Evolutionary conservation across 2,329 filamentous ascomycete species (phyloP).

Genomic region (Pestalotiopsis sp.): DNA sequence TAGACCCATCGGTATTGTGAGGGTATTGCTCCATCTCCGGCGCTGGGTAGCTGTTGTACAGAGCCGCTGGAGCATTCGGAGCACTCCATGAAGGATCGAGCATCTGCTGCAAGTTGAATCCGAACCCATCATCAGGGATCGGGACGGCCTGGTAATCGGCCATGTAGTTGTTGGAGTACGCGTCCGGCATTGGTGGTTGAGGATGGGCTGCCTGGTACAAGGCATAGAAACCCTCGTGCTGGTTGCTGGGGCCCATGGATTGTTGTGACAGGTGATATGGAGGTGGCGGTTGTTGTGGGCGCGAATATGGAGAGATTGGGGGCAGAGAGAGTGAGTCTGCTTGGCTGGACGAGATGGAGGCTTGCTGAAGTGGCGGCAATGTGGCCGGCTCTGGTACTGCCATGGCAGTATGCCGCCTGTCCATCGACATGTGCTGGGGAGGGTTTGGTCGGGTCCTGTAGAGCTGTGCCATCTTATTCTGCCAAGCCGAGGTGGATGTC

Average conservation of each 20-base stretch:
- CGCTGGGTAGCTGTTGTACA: conserved; percentile 9
- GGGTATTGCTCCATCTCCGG: conserved; percentile 6
- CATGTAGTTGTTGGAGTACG: conserved; percentile 7
- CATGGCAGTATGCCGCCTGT: background rate
- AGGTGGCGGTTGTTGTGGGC: conserved; percentile 1
- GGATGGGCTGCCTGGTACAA: conserved; percentile 12
- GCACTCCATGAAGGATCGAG: conserved; percentile 11
- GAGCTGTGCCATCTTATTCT: conserved; percentile 12
- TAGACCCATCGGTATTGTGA: background rate
- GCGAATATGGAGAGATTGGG: conserved; percentile 6
- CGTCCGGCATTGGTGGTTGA: background rate
- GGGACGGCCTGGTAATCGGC: conserved; percentile 7
- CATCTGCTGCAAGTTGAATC: conserved; percentile 12
- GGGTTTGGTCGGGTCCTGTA: conserved; percentile 5
- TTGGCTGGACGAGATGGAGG: conserved; percentile 6
- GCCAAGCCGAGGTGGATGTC: conserved; percentile 10
- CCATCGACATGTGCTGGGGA: background rate
- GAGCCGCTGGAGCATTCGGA: conserved; percentile 8
- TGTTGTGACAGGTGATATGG: background rate
- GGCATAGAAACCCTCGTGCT: conserved; percentile 9
- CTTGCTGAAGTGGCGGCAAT: conserved; percentile 8
- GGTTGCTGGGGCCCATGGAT: background rate
- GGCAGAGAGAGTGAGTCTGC: conserved; percentile 10
- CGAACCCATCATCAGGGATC: conserved; percentile 12
- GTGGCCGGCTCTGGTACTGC: conserved; percentile 1